Conservation (phyloP, 306 rosid genomes). For the Sicyos edulis region DNA sequence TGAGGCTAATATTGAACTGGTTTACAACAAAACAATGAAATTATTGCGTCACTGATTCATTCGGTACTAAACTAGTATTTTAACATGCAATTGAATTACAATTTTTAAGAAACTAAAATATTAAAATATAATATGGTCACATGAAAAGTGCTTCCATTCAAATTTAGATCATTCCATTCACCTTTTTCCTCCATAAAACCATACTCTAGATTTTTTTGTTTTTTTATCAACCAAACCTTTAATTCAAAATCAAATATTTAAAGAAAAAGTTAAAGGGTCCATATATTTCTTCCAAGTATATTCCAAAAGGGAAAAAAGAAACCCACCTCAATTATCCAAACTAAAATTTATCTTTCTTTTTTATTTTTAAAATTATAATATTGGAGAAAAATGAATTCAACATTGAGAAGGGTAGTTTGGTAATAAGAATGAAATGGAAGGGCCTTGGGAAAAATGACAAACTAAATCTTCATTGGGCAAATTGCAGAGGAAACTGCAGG, state of each 20-base stretch:
- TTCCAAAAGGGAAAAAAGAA: not conserved
- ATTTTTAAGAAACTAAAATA: not conserved
- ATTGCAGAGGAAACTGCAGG: constrained; percentile 15
- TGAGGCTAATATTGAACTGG: no score
- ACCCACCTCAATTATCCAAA: not conserved
- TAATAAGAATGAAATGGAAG: constrained; percentile 7
- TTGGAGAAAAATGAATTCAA: not conserved
- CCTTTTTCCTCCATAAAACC: not conserved
- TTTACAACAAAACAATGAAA: no score
- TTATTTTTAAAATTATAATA: not conserved
- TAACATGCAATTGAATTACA: not conserved
- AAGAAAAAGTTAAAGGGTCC: not conserved
- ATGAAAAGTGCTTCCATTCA: constrained; percentile 7
- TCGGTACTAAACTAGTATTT: no score
- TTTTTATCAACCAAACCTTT: constrained; percentile 13
- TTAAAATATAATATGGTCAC: constrained; percentile 1
- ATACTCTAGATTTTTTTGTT: not conserved
- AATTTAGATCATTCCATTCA: constrained; percentile 15
- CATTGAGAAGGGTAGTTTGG: not conserved
- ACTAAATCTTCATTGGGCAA: not conserved
- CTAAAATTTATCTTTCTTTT: not conserved
- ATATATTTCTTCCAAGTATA: constrained; percentile 6
- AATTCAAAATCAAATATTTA: constrained; percentile 1
- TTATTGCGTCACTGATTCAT: no score
- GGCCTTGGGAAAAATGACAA: not conserved